phyloP scores from a whole-genome alignment of 495 filamentous ascomycete genomes.

The Antarctomyces pellizariae region DNA sequence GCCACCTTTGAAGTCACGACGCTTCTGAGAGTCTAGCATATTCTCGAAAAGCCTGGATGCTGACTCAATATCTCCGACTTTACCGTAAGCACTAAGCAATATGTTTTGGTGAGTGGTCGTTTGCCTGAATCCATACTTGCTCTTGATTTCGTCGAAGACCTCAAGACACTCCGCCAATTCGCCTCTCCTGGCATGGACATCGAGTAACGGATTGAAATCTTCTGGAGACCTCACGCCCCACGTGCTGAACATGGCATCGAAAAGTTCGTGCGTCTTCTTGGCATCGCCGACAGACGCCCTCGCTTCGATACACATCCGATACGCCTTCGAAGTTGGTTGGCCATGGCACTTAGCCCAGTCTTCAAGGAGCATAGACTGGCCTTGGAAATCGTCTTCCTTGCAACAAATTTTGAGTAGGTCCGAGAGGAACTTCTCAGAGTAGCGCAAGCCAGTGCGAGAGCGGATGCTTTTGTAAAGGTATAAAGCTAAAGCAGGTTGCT shows the following conservation, averaged over 20 bases:
- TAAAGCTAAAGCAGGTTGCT: too few species aligned
- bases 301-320: conserved; percentile 23
- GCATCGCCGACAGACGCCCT: conserved; percentile 31
- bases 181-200: conserved; percentile 39
- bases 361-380: too few species aligned
- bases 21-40: conserved; percentile 24
- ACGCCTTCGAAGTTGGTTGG: conserved; percentile 18
- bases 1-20: too few species aligned
- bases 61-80: conserved; percentile 37
- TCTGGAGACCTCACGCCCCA: conserved; percentile 1
- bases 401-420: too few species aligned
- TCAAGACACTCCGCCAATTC: conserved; percentile 30
- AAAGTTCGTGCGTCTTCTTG: conserved; percentile 25
- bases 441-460: too few species aligned
- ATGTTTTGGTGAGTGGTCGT: conserved; percentile 46
- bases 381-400: too few species aligned
- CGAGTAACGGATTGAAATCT: conserved; percentile 25
- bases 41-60: conserved; percentile 33
- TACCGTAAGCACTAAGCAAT: conserved; percentile 44
- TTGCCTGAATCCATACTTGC: conserved; percentile 28
- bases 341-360: conserved; percentile 25
- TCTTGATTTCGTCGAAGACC: conserved; percentile 33
- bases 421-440: too few species aligned
- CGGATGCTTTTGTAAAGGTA: too few species aligned
- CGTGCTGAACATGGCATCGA: conserved; percentile 18